Evolutionary conservation across 495 filamentous ascomycete species (phyloP).

Genomic region (Talaromyces ruber): DNA sequence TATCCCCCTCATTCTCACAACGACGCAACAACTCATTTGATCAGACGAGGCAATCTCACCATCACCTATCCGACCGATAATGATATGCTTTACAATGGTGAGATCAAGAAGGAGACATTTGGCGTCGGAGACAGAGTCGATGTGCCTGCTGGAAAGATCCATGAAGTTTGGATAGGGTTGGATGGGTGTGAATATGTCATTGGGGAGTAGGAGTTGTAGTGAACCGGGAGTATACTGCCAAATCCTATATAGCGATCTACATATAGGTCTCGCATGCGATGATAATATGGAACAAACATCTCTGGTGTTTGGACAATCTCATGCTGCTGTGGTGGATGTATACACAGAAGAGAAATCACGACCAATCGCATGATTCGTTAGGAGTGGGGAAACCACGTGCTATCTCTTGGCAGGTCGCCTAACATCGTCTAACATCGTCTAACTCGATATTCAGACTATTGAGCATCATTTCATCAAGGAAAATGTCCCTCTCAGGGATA

Average conservation of each 20-base stretch:
- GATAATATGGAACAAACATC: not conserved
- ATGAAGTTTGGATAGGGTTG: constrained; percentile 78
- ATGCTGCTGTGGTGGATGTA: not conserved
- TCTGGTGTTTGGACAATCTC: not conserved
- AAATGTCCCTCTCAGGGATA: not conserved
- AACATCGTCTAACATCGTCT: not conserved
- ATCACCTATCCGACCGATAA: constrained; percentile 66
- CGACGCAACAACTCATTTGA: constrained; percentile 67
- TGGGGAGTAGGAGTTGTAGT: constrained; percentile 47
- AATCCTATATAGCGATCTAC: not conserved
- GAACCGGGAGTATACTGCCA: not conserved
- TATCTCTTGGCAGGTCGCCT: not conserved
- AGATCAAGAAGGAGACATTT: constrained; percentile 55
- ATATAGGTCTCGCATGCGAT: not conserved
- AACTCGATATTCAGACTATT: not conserved
- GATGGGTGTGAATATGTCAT: constrained; percentile 82
- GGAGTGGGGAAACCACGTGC: not conserved
- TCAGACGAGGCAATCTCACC: constrained; percentile 60
- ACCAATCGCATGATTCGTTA: not conserved
- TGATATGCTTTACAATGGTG: constrained; percentile 22
- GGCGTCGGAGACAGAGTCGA: constrained; percentile 62
- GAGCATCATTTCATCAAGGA: not conserved
- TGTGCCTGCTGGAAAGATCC: constrained; percentile 59
- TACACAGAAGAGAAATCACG: not conserved
- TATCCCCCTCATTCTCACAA: constrained; percentile 68